Evolutionary conservation across 2,329 filamentous ascomycete species (phyloP), one percentile per base, ranked within the genome.

Genomic region (Sphaceloma murrayae): DNA sequence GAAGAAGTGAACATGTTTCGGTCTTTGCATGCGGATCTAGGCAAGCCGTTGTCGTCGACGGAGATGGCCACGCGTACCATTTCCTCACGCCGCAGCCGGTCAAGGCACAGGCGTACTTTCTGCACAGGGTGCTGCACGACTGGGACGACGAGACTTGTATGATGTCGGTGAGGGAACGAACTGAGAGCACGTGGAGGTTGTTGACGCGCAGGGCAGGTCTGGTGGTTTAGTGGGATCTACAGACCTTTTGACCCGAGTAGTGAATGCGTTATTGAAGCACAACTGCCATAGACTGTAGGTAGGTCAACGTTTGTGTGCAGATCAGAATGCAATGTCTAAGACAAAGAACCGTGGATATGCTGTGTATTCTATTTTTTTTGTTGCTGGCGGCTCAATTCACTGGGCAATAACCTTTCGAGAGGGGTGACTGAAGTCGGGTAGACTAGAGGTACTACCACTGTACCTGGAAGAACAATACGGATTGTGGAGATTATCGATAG

Each of bases 81-180:
- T 56, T 63, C 30, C 59, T 57, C 46, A 58, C 54, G 0, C 51
- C 56, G 5, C 57, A 61, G 34, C 51, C 52, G 7, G 50, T 60
- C 4, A 39, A 55, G 27, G 55, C 54, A 5, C 44, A 47, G 17
- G 49, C 49, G 6, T 58, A 55, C 39, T 55, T 51, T 30, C 33
- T 53, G 29, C 52, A 53, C 14, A 49, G 47, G 10, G 49, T 58
- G 3, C 33, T 58, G 27, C 55, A 58, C 34, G 53, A 58, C 45
- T 56, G 54, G 52, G 48, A 45, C 2, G 51, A 54, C 38, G 43
- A 34, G 18, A 38, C 42, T 5, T 50, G 46, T 33, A 34, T 34
- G 13, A 44, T 11, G 8, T 33, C 27, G 24, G 42, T 45, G 11
- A 45, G 34, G 42, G 42, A 45, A 13, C 30, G 42, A 18, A 27